phyloP scores from a whole-genome alignment of 2,329 filamentous ascomycete genomes.

The Aureobasidium leucospermi region DNA sequence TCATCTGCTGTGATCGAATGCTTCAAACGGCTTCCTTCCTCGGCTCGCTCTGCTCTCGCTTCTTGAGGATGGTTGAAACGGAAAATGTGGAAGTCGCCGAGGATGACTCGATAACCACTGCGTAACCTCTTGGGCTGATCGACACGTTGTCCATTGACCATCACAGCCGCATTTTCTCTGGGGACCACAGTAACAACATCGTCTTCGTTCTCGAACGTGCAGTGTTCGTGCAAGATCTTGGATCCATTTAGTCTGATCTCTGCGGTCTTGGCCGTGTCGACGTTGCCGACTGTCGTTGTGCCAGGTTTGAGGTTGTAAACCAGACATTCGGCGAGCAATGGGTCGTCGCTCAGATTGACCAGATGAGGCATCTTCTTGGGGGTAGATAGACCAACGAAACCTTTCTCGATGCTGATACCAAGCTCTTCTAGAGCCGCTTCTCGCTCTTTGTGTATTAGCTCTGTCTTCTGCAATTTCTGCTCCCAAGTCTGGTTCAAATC shows the following conservation, averaged over 20 bases:
- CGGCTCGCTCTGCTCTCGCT: conserved; percentile 82
- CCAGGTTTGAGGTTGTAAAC: conserved; percentile 98
- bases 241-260: conserved; percentile 93
- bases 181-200: conserved; percentile 89
- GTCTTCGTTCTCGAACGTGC: conserved; percentile 86
- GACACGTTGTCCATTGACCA: conserved; percentile 93
- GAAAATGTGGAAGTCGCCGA: conserved; percentile 98
- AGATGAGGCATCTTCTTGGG: conserved; percentile 99
- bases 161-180: conserved; percentile 85
- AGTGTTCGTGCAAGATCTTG: conserved; percentile 87
- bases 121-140: conserved; percentile 77
- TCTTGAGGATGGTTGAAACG: conserved; percentile 97
- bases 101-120: conserved; percentile 88
- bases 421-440: conserved; percentile 92
- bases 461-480: conserved; percentile 88
- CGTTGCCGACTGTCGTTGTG: conserved; percentile 87
- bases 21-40: conserved; percentile 71
- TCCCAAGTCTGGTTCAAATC: conserved; percentile 99
- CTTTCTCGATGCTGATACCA: conserved; percentile 98
- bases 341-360: conserved; percentile 79
- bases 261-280: conserved; percentile 72
- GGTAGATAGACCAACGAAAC: conserved; percentile 87
- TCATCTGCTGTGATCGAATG: conserved; percentile 65
- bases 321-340: conserved; percentile 86
- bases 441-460: conserved; percentile 94